phyloP scores from a whole-genome alignment of 2,329 filamentous ascomycete genomes.

The Microsporum canis region DNA sequence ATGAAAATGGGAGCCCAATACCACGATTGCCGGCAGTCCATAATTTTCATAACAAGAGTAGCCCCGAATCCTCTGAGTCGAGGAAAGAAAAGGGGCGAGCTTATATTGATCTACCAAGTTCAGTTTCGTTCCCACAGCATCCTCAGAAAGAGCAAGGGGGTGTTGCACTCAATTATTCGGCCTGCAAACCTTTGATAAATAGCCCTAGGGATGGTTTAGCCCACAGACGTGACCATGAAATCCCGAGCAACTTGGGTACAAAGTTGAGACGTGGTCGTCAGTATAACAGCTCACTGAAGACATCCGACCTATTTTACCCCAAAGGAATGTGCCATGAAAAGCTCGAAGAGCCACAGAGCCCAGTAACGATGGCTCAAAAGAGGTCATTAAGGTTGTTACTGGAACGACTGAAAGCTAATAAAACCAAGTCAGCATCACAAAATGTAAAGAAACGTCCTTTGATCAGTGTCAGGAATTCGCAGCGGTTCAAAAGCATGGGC shows the following conservation, averaged over 20 bases:
- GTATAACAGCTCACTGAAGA: neutral
- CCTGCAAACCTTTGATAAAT: neutral
- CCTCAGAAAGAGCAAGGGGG: neutral
- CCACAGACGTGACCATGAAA: neutral
- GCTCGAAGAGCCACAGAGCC: neutral
- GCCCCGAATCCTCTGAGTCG: neutral
- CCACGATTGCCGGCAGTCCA: constrained; percentile 4
- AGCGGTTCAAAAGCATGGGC: neutral
- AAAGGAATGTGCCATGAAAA: too few species aligned
- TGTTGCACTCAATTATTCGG: neutral
- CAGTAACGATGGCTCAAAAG: neutral
- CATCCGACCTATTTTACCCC: neutral
- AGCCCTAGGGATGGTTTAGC: neutral
- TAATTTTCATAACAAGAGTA: neutral
- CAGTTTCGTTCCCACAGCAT: neutral
- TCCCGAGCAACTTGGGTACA: neutral
- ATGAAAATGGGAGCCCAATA: constrained; percentile 29
- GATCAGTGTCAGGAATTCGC: neutral
- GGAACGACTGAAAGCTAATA: neutral
- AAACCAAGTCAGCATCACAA: neutral
- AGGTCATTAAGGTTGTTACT: neutral
- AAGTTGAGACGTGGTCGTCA: neutral
- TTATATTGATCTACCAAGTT: neutral
- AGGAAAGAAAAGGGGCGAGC: too few species aligned
- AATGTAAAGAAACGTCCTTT: neutral